Percentiles rank a stretch among this genome's conserved stretches.
Evolutionary conservation across 768 basidiomycete species (phyloP).

Genomic region (Mycena sanguinolenta): DNA sequence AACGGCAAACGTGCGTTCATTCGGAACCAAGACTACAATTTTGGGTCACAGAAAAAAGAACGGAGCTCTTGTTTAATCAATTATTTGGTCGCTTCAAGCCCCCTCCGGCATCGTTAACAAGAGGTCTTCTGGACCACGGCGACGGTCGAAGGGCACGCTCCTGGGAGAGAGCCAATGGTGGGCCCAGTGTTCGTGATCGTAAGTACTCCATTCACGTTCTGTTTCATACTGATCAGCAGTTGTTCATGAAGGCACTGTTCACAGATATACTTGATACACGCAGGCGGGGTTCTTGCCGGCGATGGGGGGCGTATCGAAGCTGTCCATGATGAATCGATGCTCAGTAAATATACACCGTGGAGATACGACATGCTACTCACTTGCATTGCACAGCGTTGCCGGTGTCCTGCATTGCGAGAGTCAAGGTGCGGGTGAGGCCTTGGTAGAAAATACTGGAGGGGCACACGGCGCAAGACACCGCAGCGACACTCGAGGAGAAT

Average conservation of each 20-base stretch:
- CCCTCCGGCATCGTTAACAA: not conserved
- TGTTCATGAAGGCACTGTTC: too few relatives aligned
- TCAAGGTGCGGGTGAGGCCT: conserved; percentile 34
- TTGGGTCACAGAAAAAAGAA: not conserved
- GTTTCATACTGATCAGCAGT: not conserved
- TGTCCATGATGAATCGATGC: not conserved
- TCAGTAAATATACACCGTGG: not conserved
- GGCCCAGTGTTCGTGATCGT: conserved; percentile 20
- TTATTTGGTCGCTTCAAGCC: too few relatives aligned
- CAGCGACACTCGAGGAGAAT: conserved; percentile 19
- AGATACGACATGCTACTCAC: not conserved
- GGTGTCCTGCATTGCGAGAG: conserved; percentile 12
- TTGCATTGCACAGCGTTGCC: conserved; percentile 33
- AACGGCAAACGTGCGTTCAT: not conserved
- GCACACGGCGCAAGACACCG: conserved; percentile 33
- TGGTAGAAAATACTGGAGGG: conserved; percentile 28
- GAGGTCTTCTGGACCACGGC: conserved; percentile 7
- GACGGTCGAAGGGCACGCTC: conserved; percentile 12
- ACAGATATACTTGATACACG: conserved; percentile 18
- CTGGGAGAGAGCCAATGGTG: not conserved
- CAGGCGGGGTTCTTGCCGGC: conserved; percentile 24
- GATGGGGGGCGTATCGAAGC: conserved; percentile 32
- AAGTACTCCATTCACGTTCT: conserved; percentile 32
- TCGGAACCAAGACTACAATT: not conserved
- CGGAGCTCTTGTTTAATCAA: not conserved